phyloP scores from a whole-genome alignment of 345 rosid species.

The Populus euphratica region DNA sequence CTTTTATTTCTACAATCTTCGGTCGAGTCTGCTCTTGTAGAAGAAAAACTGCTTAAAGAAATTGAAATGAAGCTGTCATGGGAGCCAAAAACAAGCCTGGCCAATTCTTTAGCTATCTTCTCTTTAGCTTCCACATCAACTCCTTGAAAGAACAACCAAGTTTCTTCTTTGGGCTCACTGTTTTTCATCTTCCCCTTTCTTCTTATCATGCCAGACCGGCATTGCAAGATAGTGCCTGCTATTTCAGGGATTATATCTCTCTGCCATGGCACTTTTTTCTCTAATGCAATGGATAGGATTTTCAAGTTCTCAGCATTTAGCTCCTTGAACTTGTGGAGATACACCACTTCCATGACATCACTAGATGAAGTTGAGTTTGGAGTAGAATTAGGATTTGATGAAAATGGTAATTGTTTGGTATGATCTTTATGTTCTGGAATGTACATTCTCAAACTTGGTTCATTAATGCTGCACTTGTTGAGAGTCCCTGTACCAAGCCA shows the following conservation, averaged over 20 bases:
- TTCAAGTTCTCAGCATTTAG: slow-evolving; percentile 33
- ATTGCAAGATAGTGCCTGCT: slow-evolving; percentile 27
- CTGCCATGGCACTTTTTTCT: slow-evolving; percentile 28
- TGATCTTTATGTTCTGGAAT: slow-evolving; percentile 39
- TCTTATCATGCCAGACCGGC: slow-evolving; percentile 26
- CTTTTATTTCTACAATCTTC: slow-evolving; percentile 66
- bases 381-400: slow-evolving; percentile 46
- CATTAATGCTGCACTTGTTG: slow-evolving; percentile 1
- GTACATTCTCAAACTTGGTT: slow-evolving; percentile 42
- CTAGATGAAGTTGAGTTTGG: slow-evolving; percentile 63
- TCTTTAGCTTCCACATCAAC: slow-evolving; percentile 26
- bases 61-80: slow-evolving; percentile 43
- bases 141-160: slow-evolving; percentile 34
- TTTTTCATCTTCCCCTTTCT: slow-evolving; percentile 14
- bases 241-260: slow-evolving; percentile 26
- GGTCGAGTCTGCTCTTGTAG: slow-evolving; percentile 48
- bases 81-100: slow-evolving; percentile 34
- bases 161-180: slow-evolving; percentile 22
- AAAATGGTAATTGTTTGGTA: slow-evolving; percentile 22
- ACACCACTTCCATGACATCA: slow-evolving; percentile 62
- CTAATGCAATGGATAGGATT: slow-evolving; percentile 21
- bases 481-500: slow-evolving; percentile 18
- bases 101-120: slow-evolving; percentile 31
- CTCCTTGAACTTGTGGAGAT: slow-evolving; percentile 51
- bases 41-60: slow-evolving; percentile 57